Base-by-base conservation (phyloP, 2,329 filamentous ascomycete genomes). In the Penicillium sp. region DNA sequence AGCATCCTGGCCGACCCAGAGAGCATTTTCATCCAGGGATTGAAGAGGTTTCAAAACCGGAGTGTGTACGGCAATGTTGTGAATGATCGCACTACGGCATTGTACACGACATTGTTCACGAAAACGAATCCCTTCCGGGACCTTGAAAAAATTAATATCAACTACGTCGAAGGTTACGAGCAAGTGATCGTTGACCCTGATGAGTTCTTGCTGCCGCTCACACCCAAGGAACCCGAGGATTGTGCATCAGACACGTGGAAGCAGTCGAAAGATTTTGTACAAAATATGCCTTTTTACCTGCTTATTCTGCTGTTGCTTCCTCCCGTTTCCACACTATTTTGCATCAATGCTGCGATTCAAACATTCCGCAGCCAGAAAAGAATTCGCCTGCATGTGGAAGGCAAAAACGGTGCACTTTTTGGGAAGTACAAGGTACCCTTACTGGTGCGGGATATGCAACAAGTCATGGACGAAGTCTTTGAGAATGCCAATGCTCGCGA, bases 21-120 rank as follows among this genome's bases (percentile, higher is more conserved):
- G 49, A 93, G 90, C 60, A 90, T 96, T 64, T 98, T 98, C 76
- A 89, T 96, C 66, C 84, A 85, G 31, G 93, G 87, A 0, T 80
- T 98, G 46, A 82, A 84, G 59, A 83, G 81, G 64, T 98, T 98
- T 78, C 85, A 87, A 71, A 82, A 90, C 54, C 88, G 87, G 57
- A 89, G 86, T 4, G 78, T 96, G 1, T 98, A 98, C 73, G 83
- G 89, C 43, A 98, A 98, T 70, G 87, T 96, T 47, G 79, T 90
- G 69, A 96, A 97, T 73, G 93, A 98, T 76, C 82, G 87, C 54
- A 90, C 85, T 45, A 90, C 91, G 4, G 85, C 88, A 1, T 91
- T 90, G 75, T 96, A 93, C 72, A 97, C 93, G 0, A 90, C 91
- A 0, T 82, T 81, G 21, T 91, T 97, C 46, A 82, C 87, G 24